Evolutionary conservation across 495 filamentous ascomycete species (phyloP), one percentile per base, ranked within the genome.

Genomic region (Astrocystis sublimbata): DNA sequence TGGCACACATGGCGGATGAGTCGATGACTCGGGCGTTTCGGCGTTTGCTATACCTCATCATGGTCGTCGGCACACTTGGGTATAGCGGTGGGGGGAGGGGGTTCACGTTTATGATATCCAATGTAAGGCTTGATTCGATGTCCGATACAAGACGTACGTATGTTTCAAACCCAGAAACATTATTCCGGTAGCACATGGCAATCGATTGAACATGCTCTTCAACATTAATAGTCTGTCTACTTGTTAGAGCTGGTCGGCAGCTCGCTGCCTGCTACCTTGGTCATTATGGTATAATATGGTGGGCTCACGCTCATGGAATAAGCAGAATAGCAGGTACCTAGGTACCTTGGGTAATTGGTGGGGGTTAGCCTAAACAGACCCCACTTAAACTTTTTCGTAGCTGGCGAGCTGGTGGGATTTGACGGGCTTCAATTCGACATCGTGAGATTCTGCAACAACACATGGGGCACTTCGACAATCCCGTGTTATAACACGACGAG

Each of bases 371-470:
- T 38, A 38, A 24, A 6, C 5, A 52, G 12, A 52, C 36, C 42
- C 60, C 60, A 62, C 60, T 54, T 47, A 49, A 62, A 19, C 38
- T 56, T 62, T 62, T 56, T 38, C 28, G 19, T 4, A 31, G 21
- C 12, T 30, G 46, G 21, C 4, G 8, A 31, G 21, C 12, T 30
- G 46, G 21, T 6, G 8, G 36, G 53, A 33, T 33, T 10, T 41
- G 17, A 9, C 36, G 38, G 10, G 49, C 59, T 61, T 52, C 58
- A 31, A 52, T 17, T 26, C 26, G 38, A 43, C 17, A 50, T 45
- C 24, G 36, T 43, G 40, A 53, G 8, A 8, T 43, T 26, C 57
- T 57, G 42, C 46, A n/a, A 60, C 36, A 23, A 17, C 23, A 21
- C 30, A 52, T 36, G 46, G 58, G 30, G 46, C 46, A n/a, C 46